Percentiles rank a stretch among this genome's conserved stretches.
Conservation (phyloP, 208 protist genomes). For the Leishmania guyanensis region DNA sequence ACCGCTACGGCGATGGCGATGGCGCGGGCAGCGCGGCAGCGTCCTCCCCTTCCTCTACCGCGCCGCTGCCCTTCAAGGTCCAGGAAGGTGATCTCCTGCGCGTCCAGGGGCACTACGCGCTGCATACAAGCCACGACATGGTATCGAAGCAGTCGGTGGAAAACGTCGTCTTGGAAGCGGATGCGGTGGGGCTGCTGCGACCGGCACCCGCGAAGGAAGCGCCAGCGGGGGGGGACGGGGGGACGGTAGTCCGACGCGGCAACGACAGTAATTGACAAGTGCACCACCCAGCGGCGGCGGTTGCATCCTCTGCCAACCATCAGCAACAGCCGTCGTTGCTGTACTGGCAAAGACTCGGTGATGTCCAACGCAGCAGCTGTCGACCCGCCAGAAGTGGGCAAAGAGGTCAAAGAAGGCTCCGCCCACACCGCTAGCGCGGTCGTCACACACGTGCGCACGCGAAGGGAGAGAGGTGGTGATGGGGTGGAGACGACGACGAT, state of each 20-base stretch:
- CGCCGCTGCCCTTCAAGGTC: constrained; percentile 22
- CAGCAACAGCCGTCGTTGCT: not conserved
- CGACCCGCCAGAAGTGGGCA: not conserved
- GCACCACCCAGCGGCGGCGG: not conserved
- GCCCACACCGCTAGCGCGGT: not conserved
- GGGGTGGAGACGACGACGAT: not conserved
- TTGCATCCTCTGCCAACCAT: not conserved
- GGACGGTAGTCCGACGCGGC: not conserved
- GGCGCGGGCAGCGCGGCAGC: not conserved
- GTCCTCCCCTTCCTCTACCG: not conserved
- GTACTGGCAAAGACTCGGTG: not conserved
- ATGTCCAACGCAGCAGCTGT: not conserved
- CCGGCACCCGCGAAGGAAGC: not conserved
- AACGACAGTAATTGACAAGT: no score
- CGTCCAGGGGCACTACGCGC: constrained; percentile 65
- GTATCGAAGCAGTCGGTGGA: constrained; percentile 70
- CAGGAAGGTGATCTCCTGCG: constrained; percentile 59
- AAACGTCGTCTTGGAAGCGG: constrained; percentile 73
- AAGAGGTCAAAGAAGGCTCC: not conserved
- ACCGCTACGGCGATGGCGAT: constrained; percentile 1
- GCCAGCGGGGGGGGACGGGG: not conserved
- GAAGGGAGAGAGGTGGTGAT: not conserved
- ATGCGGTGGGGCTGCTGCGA: constrained; percentile 53
- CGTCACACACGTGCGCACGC: not conserved
- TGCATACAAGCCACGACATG: constrained; percentile 75